Evolutionary conservation across 495 filamentous ascomycete species (phyloP), one percentile per base, ranked within the genome.

Genomic region (Friedmanniomyces simplex): DNA sequence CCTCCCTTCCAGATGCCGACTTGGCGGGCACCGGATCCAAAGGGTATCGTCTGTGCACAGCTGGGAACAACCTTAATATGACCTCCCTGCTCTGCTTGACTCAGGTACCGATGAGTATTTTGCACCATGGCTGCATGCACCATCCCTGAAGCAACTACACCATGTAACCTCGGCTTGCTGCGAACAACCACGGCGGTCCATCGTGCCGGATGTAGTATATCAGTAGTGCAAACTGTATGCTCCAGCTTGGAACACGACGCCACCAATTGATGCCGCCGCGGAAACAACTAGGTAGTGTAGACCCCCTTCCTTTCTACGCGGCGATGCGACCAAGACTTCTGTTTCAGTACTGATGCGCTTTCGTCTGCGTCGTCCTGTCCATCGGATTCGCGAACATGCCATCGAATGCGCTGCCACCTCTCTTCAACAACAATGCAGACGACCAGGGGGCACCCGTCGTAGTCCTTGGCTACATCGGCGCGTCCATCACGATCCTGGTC

Each of bases 401-500:
- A 7, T 54, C 52, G 11, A 54, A 54, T 24, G 52, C 52, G 2
- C 25, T 21, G 7, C 36, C 34, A 16, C 52, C 52, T 16, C 52
- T 54, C 24, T 46, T 43, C 34, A 20, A 25, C 7, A 21, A 43
- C 24, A 54, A 32, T 12, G 5, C 32, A 18, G 21, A 43, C 16
- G 52, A 54, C 36, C 4, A 32, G 36, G 52, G 52, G n/a, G 52
- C 52, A 25, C 34, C 25, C 12, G 11, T 26, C 16, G 52, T 54
- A 2, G 52, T 54, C 5, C 25, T 43, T 8, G 34, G 36, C 5
- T 54, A 54, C 52, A 43, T 42, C 25, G 34, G 34, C 14, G 52
- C 52, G 13, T n/a, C 24, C 18, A 43, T 54, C 52, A 54, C 52
- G 14, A 36, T 54, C 10, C 36, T 54, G 20, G 52, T 46, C 5